Evolutionary conservation across 2,329 filamentous ascomycete species (phyloP).

Genomic region (Cercospora sojina): DNA sequence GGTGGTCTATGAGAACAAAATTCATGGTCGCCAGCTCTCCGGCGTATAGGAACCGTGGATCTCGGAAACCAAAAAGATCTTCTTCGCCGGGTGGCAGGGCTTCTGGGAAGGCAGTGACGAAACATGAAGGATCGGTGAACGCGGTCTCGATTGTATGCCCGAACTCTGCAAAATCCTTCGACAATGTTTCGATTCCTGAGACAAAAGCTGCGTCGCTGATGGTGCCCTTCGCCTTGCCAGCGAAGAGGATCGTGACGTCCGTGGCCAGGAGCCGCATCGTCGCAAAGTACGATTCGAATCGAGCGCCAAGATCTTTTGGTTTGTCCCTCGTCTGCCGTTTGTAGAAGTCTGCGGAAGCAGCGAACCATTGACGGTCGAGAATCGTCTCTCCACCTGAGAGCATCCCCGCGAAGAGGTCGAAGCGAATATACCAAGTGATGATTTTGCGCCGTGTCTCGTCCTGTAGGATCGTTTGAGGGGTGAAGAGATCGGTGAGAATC

Average conservation of each 20-base stretch:
- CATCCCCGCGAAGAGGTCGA: conserved; percentile 80
- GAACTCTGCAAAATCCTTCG: conserved; percentile 52
- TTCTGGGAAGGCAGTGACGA: conserved; percentile 64
- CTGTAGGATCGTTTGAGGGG: conserved; percentile 69
- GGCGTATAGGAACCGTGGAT: conserved; percentile 67
- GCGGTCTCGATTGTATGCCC: conserved; percentile 57
- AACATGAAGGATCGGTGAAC: conserved; percentile 61
- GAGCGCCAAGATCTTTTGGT: conserved; percentile 63
- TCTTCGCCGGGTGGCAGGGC: conserved; percentile 49
- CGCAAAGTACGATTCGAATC: conserved; percentile 62
- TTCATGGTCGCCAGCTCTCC: conserved; percentile 73
- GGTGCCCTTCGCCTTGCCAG: conserved; percentile 62
- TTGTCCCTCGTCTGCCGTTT: conserved; percentile 57
- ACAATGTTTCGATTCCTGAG: conserved; percentile 53
- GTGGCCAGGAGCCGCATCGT: conserved; percentile 70
- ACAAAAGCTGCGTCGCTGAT: conserved; percentile 66
- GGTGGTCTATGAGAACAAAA: conserved; percentile 71
- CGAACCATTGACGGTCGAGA: conserved; percentile 77
- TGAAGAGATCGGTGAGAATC: conserved; percentile 75
- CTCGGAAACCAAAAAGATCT: conserved; percentile 73
- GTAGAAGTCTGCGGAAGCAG: conserved; percentile 62
- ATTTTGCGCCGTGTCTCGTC: conserved; percentile 70
- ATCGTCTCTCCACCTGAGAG: conserved; percentile 75
- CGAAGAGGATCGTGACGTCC: conserved; percentile 77
- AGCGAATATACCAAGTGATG: conserved; percentile 85